A percentile compares a stretch with the other conserved stretches of the same genome.
Conservation (phyloP, 352 stramenopile species). For the Globisporangium nagaii region DNA sequence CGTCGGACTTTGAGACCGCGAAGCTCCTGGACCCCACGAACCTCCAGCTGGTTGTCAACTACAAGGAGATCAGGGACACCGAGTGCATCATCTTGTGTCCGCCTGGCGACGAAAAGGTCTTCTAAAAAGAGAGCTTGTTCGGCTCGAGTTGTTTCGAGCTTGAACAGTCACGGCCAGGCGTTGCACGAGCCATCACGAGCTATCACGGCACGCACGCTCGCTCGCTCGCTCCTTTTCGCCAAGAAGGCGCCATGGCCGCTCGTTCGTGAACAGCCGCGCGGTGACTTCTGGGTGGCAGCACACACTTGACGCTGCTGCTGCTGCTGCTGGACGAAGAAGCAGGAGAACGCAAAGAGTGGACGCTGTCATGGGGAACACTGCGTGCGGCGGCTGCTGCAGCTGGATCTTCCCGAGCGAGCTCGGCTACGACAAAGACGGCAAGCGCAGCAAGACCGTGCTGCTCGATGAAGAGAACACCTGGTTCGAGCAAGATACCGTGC, state of each 20-base stretch:
- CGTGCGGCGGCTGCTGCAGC: constrained; percentile 11
- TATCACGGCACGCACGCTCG: too few species aligned
- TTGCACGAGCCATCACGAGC: too few species aligned
- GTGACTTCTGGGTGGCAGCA: neutral
- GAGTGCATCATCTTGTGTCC: constrained; percentile 69
- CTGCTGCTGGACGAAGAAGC: neutral
- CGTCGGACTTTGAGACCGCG: constrained; percentile 67
- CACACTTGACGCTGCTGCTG: neutral
- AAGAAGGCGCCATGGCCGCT: neutral
- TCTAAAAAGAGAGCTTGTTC: constrained; percentile 12
- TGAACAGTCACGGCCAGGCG: constrained; percentile 6
- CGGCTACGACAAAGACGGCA: constrained; percentile 4
- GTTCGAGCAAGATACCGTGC: constrained; percentile 62
- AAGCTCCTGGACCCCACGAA: constrained; percentile 60
- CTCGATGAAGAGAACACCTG: constrained; percentile 29
- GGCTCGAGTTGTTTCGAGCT: neutral
- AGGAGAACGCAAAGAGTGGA: neutral
- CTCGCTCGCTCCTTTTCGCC: neutral
- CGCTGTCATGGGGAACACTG: constrained; percentile 12
- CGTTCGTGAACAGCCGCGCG: constrained; percentile 2
- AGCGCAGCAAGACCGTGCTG: constrained; percentile 3
- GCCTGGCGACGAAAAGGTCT: constrained; percentile 54
- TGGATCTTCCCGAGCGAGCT: constrained; percentile 11
- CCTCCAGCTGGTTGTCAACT: constrained; percentile 71
- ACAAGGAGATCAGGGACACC: constrained; percentile 63